These are phyloP conservation scores for Colletotrichum shisoi DNA, from an alignment of 2,329 filamentous ascomycete species.

Conservation along the genomic window DNA sequence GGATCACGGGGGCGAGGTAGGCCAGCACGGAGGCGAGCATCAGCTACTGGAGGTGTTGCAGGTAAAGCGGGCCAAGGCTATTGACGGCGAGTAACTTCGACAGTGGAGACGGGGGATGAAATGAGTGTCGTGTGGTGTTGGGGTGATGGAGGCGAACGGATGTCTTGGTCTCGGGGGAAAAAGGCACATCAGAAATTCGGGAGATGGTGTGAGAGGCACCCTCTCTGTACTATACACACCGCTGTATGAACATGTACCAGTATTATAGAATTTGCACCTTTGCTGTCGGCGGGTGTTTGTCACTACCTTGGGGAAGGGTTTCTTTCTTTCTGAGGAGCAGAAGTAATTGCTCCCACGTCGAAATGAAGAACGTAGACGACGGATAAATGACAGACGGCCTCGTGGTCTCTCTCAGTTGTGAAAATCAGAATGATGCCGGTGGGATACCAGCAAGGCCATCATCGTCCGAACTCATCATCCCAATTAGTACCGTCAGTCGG, in stretches of 20 bases:
- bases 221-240: conserved; percentile 19
- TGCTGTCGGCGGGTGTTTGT: conserved; percentile 1
- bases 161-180: background rate
- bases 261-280: conserved; percentile 1
- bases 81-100: conserved; percentile 11
- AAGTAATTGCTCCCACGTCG: no score
- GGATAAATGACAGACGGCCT: background rate
- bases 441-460: background rate
- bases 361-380: no score
- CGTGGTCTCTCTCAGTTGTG: no score
- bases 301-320: background rate
- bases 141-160: background rate
- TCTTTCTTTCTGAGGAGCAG: background rate
- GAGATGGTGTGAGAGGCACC: background rate
- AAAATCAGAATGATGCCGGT: background rate
- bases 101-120: background rate
- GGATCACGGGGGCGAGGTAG: conserved; percentile 45
- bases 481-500: no score
- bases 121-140: background rate
- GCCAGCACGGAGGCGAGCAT: conserved; percentile 48
- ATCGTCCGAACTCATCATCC: background rate
- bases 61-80: conserved; percentile 23
- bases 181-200: background rate
- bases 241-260: conserved; percentile 26
- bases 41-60: conserved; percentile 47